Base-by-base conservation (phyloP, 176 grass and related monocot species). In the Panicum miliaceum region DNA sequence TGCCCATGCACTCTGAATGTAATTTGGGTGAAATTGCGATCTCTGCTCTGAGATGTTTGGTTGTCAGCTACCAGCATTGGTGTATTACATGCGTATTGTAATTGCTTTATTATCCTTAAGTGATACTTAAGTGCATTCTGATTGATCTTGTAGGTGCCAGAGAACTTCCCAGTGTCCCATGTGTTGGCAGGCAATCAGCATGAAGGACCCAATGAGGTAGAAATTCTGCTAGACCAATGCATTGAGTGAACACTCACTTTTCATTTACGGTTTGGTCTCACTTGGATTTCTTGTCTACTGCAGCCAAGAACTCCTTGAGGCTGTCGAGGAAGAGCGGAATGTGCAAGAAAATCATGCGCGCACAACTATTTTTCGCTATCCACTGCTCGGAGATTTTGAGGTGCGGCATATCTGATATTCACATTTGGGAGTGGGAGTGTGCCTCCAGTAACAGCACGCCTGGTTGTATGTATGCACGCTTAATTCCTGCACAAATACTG, bases 81-180 rank as follows among this genome's bases (percentile, higher is more conserved):
- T 36, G 27, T 27, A 63, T 34, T 64, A 32, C 61, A 6, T 13
- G 18, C 57, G 34, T 23, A 36, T 15, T 57, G 5, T 56, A 13
- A 22, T 88, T 53, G 41, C 27, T 34, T 34, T 16, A 16, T 64
- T 4, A 64, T 34, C 11, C 42, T 73, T 1, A 27, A 46, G 15
- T 20, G 64, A 58, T 9, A 25, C 51, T 40, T 8, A 5, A 57
- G 32, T 67, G 20, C 32, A 40, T 8, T 26, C 5, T 41, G 37
- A 16, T 60, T 25, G 2, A 38, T 16, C 26, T 8, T 51, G 18
- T 68, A 97, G 94, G 94, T 97, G 89, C 79, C 94, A 97, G 87
- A 97, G 94, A 88, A 97, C 91, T 64, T 97, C 94, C 75, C 91
- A 92, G 58, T 97, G 94, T 59, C 94, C 94, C 38, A 97, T 97